Evolutionary conservation across 2,329 filamentous ascomycete genomes (phyloP).

Genomic region (Diaporthe citriasiana): DNA sequence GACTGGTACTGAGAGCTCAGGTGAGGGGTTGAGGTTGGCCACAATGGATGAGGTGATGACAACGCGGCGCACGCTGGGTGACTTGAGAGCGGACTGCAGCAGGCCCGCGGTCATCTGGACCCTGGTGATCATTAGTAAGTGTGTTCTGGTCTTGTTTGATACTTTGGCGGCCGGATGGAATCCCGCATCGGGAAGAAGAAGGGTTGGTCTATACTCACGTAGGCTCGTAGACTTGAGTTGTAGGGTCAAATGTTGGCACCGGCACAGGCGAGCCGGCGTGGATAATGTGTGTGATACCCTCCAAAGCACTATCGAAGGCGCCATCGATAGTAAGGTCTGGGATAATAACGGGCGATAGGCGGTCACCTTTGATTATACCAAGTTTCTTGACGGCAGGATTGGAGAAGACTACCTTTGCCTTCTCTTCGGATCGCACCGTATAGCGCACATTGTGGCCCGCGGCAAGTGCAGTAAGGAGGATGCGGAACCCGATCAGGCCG

Average conservation of each 20-base stretch:
- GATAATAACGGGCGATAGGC: constrained; percentile 45
- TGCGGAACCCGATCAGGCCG: constrained; percentile 49
- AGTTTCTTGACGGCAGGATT: constrained; percentile 46
- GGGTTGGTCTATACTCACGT: not conserved
- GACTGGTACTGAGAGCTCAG: constrained; percentile 19
- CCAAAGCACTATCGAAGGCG: constrained; percentile 46
- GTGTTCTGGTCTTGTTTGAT: not conserved
- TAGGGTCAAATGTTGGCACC: constrained; percentile 40
- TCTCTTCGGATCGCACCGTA: constrained; percentile 47
- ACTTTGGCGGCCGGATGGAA: not conserved
- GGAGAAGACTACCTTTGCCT: constrained; percentile 44
- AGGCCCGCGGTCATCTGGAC: constrained; percentile 43
- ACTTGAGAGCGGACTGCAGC: constrained; percentile 45
- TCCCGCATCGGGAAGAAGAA: too few species aligned
- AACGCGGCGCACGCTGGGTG: constrained; percentile 45
- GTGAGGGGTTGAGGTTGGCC: constrained; percentile 42
- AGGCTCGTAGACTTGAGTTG: constrained; percentile 46
- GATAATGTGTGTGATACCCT: constrained; percentile 48
- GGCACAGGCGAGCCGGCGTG: constrained; percentile 47
- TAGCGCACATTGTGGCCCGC: constrained; percentile 48
- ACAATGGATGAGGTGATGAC: constrained; percentile 49
- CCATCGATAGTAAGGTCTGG: constrained; percentile 46
- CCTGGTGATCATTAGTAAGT: constrained; percentile 1
- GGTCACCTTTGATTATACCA: constrained; percentile 39
- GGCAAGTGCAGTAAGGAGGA: constrained; percentile 46